Base-by-base conservation (phyloP, 2,329 filamentous ascomycete genomes). In the Aspergillus niger region DNA sequence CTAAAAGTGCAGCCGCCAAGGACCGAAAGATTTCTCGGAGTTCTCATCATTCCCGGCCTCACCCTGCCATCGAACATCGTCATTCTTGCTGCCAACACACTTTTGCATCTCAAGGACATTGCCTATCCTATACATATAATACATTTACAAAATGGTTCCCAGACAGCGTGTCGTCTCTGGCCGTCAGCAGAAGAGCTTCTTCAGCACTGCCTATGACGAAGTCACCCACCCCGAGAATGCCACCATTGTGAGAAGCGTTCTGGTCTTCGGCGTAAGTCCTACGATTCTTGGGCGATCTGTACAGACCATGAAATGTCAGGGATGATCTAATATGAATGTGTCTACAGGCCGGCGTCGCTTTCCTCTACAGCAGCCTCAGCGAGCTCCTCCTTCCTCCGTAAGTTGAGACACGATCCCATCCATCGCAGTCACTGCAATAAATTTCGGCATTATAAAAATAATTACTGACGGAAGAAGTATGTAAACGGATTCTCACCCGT, bases 211-310 rank as follows among this genome's bases (percentile, higher is more conserved):
- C 66, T 90, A 89, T 76, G 81, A 84, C 62, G 80, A 85, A 66
- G 71, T 90, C 70, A 90, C 86, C 58, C 84, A 85, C 28, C 76
- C 88, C 36, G 89, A 91, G 72, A 91, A 91, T 76, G 83, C 86
- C 52, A 84, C 86, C 59, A 84, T 90, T 59, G 88, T 91, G 62
- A 83, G 86, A 69, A 90, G 88, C 72, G 78, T 91, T 67, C 81
- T 85, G 65, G 75, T 90, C 69, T 91, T 91, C 72, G 87, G 87
- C 58, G 88, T 91, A 82, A 73, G 87, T 80, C 26, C 30, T 48
- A 30, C 8, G 17, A 26, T 48, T 48, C 26, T 39, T 5, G n/a
- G 22, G 11, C 8, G 15, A 11, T 32, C 5, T 28, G 15, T 24
- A n/a, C 5, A 20, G 6, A 8, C 3, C 3, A 5, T 41, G 32